Evolutionary conservation across 768 basidiomycete species (phyloP), one percentile per base, ranked within the genome.

Genomic region (Trametes coccinea): DNA sequence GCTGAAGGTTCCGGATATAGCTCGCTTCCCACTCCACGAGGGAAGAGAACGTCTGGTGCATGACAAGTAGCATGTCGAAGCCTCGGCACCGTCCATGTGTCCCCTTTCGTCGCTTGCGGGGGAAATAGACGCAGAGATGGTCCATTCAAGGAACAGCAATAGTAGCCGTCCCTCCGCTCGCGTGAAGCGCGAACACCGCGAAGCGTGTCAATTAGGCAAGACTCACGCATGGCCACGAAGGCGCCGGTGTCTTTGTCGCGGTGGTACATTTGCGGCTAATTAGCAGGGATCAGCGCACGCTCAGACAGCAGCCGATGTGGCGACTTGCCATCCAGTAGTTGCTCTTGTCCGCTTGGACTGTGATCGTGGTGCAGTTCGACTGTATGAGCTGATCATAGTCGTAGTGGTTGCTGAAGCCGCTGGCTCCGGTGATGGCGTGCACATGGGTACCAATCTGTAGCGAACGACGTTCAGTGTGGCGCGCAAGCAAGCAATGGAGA

Each of bases 321-420:
- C 8, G 30, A 58, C 66, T 29, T 61, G 67, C 68, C 49, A 60
- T 60, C 69, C 69, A 70, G 54, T 70, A 70, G 48, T 64, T 62
- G 51, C 66, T 67, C 63, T 61, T 56, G 61, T 70, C 69, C 2
- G 53, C 17, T 46, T 66, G 65, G 16, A 66, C 58, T n/a, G 65
- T 50, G 43, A 62, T 54, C 9, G 61, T 66, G 14, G 65, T 59
- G 50, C 65, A 66, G 41, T 66, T 60, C 50, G 61, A 62, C 58
- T 62, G 47, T 37, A 60, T 39, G 34, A 59, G 61, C 41, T 58
- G 41, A 52, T 59, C 65, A 17, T 40, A 48, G 48, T 60, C 58
- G 43, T 62, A 62, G 44, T 45, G 41, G 47, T 59, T 51, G 49
- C 61, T 60, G 50, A 66, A 66, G 27, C 59, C 54, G 46, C 61